phyloP scores from a whole-genome alignment of 495 filamentous ascomycete genomes.

The Trichoderma parareesei region DNA sequence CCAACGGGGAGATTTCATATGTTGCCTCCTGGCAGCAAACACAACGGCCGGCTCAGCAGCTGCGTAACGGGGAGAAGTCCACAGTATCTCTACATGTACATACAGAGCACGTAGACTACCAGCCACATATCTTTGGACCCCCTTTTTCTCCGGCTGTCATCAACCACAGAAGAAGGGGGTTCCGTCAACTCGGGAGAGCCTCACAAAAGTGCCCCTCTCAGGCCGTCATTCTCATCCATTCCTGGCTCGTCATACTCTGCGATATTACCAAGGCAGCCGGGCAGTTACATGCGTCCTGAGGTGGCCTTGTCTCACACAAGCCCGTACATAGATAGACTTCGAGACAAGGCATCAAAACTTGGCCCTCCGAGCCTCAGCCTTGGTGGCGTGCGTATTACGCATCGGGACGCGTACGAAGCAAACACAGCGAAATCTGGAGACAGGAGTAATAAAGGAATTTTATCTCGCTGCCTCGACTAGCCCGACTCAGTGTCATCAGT shows the following conservation, averaged over 20 bases:
- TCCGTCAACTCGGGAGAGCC: not conserved
- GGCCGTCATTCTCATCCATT: not conserved
- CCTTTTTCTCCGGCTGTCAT: constrained; percentile 1
- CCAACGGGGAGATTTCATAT: not conserved
- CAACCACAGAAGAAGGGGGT: not conserved
- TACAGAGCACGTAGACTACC: not conserved
- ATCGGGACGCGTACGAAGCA: not conserved
- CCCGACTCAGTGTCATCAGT: not conserved
- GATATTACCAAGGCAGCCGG: not conserved
- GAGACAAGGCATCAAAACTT: not conserved
- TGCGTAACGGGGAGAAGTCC: not conserved
- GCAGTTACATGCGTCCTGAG: too few relatives aligned
- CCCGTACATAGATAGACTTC: not conserved
- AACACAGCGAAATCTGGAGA: not conserved
- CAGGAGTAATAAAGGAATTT: too few relatives aligned
- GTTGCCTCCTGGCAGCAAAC: not conserved
- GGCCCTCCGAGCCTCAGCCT: not conserved
- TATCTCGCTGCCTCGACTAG: constrained; percentile 2
- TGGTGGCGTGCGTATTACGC: constrained; percentile 5
- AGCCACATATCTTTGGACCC: constrained; percentile 4
- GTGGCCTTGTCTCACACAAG: too few relatives aligned
- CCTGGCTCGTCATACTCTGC: not conserved
- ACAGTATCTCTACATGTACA: not conserved
- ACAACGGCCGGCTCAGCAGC: not conserved
- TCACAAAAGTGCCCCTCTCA: constrained; percentile 7